Percentiles rank a stretch among this genome's conserved stretches.
These are phyloP conservation scores for Lecanosticta acicola DNA, from an alignment of 2,329 filamentous ascomycete genomes.

Conservation along the genomic window DNA sequence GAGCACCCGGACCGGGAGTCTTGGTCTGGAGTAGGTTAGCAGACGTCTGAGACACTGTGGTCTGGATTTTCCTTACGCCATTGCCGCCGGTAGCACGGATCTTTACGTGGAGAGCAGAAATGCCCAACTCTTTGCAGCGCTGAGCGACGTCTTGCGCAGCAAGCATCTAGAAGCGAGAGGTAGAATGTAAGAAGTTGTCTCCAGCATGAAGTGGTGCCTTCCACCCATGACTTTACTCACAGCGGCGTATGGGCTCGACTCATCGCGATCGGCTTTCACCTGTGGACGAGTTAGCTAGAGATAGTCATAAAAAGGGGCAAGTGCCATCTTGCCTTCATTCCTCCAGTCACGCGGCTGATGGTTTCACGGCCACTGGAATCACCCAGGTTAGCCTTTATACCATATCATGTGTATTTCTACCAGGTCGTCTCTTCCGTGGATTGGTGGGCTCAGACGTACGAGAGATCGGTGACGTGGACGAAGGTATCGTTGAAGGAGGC, in stretches of 20 bases:
- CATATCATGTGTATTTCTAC: conserved; percentile 16
- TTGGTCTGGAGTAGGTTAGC: too few relatives aligned
- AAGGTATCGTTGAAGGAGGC: conserved; percentile 63
- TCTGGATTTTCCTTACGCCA: conserved; percentile 35
- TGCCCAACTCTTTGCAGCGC: conserved; percentile 80
- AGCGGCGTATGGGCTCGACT: conserved; percentile 98
- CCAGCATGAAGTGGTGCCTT: too few relatives aligned
- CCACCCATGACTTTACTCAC: too few relatives aligned
- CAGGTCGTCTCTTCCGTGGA: background rate
- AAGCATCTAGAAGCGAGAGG: too few relatives aligned
- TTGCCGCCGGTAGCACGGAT: conserved; percentile 97
- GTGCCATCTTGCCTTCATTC: too few relatives aligned
- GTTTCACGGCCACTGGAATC: conserved; percentile 95
- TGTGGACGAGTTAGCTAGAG: too few relatives aligned
- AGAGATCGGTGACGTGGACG: conserved; percentile 99
- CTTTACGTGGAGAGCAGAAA: conserved; percentile 99
- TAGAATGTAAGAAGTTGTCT: too few relatives aligned
- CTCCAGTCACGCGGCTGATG: conserved; percentile 98
- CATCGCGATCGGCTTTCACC: conserved; percentile 99
- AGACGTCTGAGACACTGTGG: too few relatives aligned
- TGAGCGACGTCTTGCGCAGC: conserved; percentile 87
- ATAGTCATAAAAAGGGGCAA: too few relatives aligned
- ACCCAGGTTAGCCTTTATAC: conserved; percentile 59
- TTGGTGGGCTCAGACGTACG: conserved; percentile 32
- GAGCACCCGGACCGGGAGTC: conserved; percentile 97